Base-by-base conservation (phyloP, 345 rosid genomes). In the Isatis tinctoria region DNA sequence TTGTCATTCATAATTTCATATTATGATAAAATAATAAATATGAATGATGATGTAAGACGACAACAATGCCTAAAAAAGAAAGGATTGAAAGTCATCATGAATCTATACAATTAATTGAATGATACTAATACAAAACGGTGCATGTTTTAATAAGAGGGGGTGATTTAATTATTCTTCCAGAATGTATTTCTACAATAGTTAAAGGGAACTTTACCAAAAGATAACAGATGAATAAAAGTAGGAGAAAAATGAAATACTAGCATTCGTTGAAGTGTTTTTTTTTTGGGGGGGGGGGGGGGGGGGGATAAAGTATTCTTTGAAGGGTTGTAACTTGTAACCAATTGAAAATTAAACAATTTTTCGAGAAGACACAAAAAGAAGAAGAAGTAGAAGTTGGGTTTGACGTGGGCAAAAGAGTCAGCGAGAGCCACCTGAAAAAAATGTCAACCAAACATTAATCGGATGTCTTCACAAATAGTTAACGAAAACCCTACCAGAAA, bases 361-460 rank as follows among this genome's bases (percentile, higher is more conserved):
- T 59, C 22, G n/a, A 2, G 27, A 48, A 14, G n/a, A n/a, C n/a
- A 0, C 30, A 35, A 0, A 36, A 18, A 48, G 18, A 5, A 40
- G 3, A 65, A 20, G 14, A 7, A 67, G 32, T 9, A 53, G 12
- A 76, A 70, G 72, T 76, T 76, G 80, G 66, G 67, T 57, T 12
- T 64, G 80, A 76, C 72, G 80, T 70, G 20, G 37, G 76, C 72
- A 57, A 57, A 66, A 65, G 76, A 76, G 80, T 76, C 80, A 70
- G 80, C 76, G 75, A 70, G 80, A 76, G 76, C 47, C 80, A 76
- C 75, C 80, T 76, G 72, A 76, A 69, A 70, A 68, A 76, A 76
- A 76, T 76, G 76, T 70, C 76, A 76, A 76, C 76, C 67, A 70
- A 64, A 70, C 32, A 76, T 70, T 56, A 56, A 64, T 70, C 70